Evolutionary conservation across 768 basidiomycete genomes (phyloP).

Genomic region (Nidularia pulvinata): DNA sequence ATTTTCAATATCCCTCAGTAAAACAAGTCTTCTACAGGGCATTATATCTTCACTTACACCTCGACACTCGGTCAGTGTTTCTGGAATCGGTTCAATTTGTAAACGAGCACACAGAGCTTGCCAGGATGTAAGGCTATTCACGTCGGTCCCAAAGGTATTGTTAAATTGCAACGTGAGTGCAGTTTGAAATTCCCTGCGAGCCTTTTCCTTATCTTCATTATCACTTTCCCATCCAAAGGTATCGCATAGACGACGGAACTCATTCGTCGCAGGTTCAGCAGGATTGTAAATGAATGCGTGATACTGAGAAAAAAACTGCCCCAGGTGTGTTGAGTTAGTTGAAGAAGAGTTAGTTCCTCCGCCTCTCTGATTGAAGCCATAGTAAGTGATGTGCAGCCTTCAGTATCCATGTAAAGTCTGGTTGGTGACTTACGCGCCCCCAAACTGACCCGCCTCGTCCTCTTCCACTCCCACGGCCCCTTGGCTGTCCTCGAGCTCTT

Average conservation of each 20-base stretch:
- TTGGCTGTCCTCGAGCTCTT: neutral
- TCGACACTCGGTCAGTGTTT: conserved; percentile 17
- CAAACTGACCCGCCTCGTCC: neutral
- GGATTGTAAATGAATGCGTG: conserved; percentile 15
- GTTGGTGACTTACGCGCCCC: neutral
- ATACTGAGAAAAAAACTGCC: conserved; percentile 15
- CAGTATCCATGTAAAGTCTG: neutral
- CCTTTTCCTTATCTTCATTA: conserved; percentile 2
- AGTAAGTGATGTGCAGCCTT: too few species aligned
- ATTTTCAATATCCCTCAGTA: neutral
- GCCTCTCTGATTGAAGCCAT: neutral
- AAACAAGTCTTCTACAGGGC: neutral
- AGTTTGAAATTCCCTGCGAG: conserved; percentile 16
- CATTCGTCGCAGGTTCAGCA: conserved; percentile 11
- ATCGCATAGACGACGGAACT: conserved; percentile 21
- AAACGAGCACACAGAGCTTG: conserved; percentile 20
- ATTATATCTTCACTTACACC: conserved; percentile 14
- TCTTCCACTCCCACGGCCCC: neutral
- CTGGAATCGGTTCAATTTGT: conserved; percentile 22
- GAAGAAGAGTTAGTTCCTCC: neutral
- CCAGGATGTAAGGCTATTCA: conserved; percentile 22
- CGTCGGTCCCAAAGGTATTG: conserved; percentile 26
- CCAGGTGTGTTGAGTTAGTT: conserved; percentile 4
- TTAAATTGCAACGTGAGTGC: conserved; percentile 31
- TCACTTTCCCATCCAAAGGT: conserved; percentile 10